Evolutionary conservation across 2,329 filamentous ascomycete species (phyloP).

Genomic region (Simplicillium sp.): DNA sequence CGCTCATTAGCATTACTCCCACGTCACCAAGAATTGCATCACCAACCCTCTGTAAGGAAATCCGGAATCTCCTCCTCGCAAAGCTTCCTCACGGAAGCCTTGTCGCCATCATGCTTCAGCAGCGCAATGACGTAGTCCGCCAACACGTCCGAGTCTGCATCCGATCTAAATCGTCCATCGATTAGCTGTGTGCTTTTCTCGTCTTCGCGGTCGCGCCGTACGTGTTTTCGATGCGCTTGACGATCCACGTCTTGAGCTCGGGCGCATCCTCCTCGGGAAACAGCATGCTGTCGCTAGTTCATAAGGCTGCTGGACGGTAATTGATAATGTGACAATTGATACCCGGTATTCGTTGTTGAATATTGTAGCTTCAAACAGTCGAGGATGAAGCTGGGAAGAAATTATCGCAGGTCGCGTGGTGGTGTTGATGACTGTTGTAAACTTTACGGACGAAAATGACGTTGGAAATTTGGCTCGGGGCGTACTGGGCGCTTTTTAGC

Average conservation of each 20-base stretch:
- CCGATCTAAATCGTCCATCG: slow-evolving; percentile 43
- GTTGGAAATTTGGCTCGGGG: too few relatives aligned
- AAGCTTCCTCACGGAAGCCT: slow-evolving; percentile 53
- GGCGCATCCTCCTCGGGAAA: slow-evolving; percentile 53
- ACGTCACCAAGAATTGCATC: neutral
- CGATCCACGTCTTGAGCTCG: slow-evolving; percentile 66
- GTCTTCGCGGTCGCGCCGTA: slow-evolving; percentile 30
- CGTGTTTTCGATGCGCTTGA: slow-evolving; percentile 69
- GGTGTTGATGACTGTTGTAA: too few relatives aligned
- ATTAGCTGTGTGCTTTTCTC: slow-evolving; percentile 4
- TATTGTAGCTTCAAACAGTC: too few relatives aligned
- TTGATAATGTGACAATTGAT: too few relatives aligned
- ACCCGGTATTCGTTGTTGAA: too few relatives aligned
- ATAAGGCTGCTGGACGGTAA: too few relatives aligned
- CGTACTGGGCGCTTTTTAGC: too few relatives aligned
- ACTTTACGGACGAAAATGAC: too few relatives aligned
- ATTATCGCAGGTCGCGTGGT: too few relatives aligned
- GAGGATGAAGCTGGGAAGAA: too few relatives aligned
- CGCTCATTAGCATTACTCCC: neutral
- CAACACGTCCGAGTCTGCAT: slow-evolving; percentile 72
- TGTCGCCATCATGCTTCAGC: slow-evolving; percentile 58
- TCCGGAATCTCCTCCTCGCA: slow-evolving; percentile 66
- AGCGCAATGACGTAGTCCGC: slow-evolving; percentile 79
- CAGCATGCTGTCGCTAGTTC: slow-evolving; percentile 28
- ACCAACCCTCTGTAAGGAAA: slow-evolving; percentile 57